phyloP scores from a whole-genome alignment of 176 grass and related monocot genomes.

The Hordeum marinum region DNA sequence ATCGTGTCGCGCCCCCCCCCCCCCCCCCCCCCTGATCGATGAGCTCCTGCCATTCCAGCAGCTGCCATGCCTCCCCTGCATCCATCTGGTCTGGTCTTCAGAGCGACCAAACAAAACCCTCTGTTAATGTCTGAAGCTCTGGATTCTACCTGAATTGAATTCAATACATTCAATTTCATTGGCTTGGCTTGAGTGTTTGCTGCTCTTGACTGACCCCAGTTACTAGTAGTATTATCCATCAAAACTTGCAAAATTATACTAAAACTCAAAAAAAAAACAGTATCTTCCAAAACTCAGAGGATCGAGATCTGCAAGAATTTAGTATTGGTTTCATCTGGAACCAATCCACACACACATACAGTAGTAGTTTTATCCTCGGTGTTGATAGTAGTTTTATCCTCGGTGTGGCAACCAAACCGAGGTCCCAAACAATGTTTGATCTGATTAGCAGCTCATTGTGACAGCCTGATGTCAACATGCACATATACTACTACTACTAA shows the following conservation, averaged over 20 bases:
- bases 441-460: background rate
- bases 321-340: background rate
- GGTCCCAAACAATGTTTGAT: background rate
- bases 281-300: background rate
- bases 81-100: background rate
- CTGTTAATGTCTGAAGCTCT: background rate
- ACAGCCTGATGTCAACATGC: constrained; percentile 6
- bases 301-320: background rate
- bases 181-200: background rate
- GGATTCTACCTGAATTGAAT: constrained; percentile 15
- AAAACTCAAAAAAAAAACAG: too few relatives aligned
- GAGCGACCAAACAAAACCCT: background rate
- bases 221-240: background rate
- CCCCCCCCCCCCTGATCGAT: too few relatives aligned
- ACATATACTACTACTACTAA: background rate
- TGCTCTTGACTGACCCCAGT: background rate
- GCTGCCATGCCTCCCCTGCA: background rate
- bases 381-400: too few relatives aligned
- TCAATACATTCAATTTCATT: constrained; percentile 38
- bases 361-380: too few relatives aligned
- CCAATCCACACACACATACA: background rate
- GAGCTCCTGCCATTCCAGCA: background rate
- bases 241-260: too few relatives aligned
- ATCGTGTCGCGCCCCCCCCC: background rate
- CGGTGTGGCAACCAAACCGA: too few relatives aligned